Evolutionary conservation across 768 basidiomycete species (phyloP), one percentile per base, ranked within the genome.

Genomic region (Boletus rubroflammeus): DNA sequence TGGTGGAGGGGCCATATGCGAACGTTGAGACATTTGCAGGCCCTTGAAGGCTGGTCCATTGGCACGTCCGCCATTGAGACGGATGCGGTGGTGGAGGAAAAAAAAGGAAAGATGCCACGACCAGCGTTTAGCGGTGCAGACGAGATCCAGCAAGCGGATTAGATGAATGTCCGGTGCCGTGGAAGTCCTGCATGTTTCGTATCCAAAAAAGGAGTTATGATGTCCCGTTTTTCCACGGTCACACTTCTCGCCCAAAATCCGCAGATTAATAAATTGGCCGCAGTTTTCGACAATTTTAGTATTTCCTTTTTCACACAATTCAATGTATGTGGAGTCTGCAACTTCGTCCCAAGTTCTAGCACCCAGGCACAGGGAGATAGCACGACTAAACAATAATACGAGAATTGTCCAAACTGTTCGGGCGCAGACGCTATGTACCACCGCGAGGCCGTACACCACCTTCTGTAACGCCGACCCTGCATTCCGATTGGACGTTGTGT

Each of bases 11-110:
- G 66, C 41, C 68, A 72, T 56, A 89, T 78, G 57, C 79, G 81
- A 43, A 90, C 76, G 64, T 90, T 90, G 54, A 90, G 80, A 62
- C 88, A 90, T 65, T 73, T 78, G 69, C 88, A 90, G 51, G 87
- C 76, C 71, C 78, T 82, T 34, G 57, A 57, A 45, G 55, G 55
- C 23, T 19, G 36, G 53, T 60, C 58, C 23, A 56, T 53, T 56
- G 50, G 54, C 44, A 53, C 39, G 32, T 66, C 55, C 58, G 60
- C 54, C 70, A 72, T 72, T 49, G 35, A 5, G 51, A 52, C 52
- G 55, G 57, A 5, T 1, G 55, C 23, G 54, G 23, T 62, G 54
- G 58, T 60, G 60, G 58, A 34, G 58, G 60, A 45, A 54, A 46
- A 54, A 46, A 58, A 58, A 60, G 55, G 50, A 50, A 61, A 49